Evolutionary conservation across 805 yeast genomes (phyloP).

Genomic region (Candida nanaspora): DNA sequence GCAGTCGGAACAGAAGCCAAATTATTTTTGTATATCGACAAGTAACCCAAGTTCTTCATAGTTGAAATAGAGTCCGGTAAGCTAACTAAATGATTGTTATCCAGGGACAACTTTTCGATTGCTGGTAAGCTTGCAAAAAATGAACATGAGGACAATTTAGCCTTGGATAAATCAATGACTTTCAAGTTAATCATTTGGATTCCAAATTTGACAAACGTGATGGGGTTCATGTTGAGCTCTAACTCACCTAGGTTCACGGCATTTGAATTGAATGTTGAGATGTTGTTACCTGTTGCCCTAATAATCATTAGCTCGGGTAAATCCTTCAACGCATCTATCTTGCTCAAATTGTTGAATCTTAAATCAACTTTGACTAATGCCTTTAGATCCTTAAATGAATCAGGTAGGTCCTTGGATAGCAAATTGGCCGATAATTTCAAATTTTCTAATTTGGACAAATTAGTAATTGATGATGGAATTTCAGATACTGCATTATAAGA

Average conservation of each 20-base stretch:
- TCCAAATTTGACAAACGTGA: conserved; percentile 58
- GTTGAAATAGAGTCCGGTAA: conserved; percentile 64
- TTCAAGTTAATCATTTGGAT: conserved; percentile 52
- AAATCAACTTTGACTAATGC: conserved; percentile 68
- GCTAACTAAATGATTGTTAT: conserved; percentile 73
- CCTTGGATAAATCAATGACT: conserved; percentile 70
- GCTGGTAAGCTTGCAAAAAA: conserved; percentile 56
- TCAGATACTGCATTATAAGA: conserved; percentile 67
- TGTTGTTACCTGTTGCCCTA: conserved; percentile 66
- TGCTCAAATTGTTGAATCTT: conserved; percentile 56
- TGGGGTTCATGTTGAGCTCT: conserved; percentile 76
- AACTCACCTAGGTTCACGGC: conserved; percentile 59
- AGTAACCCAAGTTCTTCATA: conserved; percentile 50
- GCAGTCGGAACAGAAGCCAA: conserved; percentile 62
- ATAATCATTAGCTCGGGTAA: conserved; percentile 63
- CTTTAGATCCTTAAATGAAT: conserved; percentile 41
- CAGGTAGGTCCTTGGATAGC: conserved; percentile 45
- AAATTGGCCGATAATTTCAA: conserved; percentile 72
- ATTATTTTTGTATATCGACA: conserved; percentile 72
- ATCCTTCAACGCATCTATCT: conserved; percentile 47
- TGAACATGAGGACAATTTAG: conserved; percentile 72
- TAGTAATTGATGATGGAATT: conserved; percentile 57
- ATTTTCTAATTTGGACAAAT: conserved; percentile 53
- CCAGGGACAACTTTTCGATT: conserved; percentile 67
- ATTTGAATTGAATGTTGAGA: conserved; percentile 60